Base-by-base conservation (phyloP, 2,329 filamentous ascomycete species). In the Trichoderma breve region DNA sequence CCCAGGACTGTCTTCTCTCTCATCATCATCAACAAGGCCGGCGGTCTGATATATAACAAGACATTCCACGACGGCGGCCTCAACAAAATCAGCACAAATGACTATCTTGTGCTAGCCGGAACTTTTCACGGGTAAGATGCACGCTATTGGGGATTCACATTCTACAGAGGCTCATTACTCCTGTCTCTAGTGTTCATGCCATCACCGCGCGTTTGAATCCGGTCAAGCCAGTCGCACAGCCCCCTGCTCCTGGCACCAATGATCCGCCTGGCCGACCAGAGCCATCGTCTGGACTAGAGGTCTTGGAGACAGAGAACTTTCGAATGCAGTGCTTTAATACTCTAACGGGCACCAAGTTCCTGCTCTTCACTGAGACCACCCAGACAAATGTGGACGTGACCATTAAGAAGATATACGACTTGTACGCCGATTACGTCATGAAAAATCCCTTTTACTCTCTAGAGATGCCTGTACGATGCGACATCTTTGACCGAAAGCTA, bases 391-490 rank as follows among this genome's bases (percentile, higher is more conserved):
- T 97, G 51, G 96, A 98, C 77, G 87, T 89, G 14, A 92, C 95
- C 58, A 91, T 97, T 76, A 88, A 90, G 79, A 92, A 90, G 81
- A 91, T 98, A 77, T 98, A 99, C 81, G 96, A 98, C 81, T 84
- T 98, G 67, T 99, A 98, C 84, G 89, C 93, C 65, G 96, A 99
- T 82, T 98, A 93, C 81, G 96, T 99, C 76, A 98, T 98, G 94
- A 99, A 98, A 87, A 99, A 99, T 81, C 96, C 96, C 1, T 99
- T 99, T 80, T 98, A 98, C 83, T 95, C 96, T 79, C 86, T 97
- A 71, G 96, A 99, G 84, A 99, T 98, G 95, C 96, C 96, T 7
- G 90, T 99, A 69, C 88, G 96, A 73, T 97, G 96, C 83, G 96
- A 98, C 79, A 92, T 94, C 77, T 99, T 98, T 84, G 96, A 99